Conservation (phyloP, 192 early-diverging fungal species). For the Ramicandelaber brevisporus region DNA sequence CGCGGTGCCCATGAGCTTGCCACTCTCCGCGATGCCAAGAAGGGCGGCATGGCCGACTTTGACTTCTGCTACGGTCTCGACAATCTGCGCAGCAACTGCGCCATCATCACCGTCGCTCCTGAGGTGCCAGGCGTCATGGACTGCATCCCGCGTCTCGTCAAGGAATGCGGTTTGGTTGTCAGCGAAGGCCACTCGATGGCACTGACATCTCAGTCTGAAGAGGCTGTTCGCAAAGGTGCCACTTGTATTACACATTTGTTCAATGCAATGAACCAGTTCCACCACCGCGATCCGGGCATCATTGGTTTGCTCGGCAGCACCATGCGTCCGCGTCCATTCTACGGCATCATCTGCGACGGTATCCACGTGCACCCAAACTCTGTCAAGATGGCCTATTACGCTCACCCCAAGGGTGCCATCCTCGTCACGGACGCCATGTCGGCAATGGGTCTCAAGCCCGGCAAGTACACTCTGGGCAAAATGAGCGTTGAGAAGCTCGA, state of each 20-base stretch:
- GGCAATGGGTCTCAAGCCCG: slow-evolving; percentile 40
- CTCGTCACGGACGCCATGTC: slow-evolving; percentile 64
- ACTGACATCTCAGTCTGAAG: slow-evolving; percentile 29
- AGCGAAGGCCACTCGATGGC: slow-evolving; percentile 41
- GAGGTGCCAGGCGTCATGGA: slow-evolving; percentile 48
- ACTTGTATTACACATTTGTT: slow-evolving; percentile 59
- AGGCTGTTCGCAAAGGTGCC: slow-evolving; percentile 30
- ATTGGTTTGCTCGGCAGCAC: slow-evolving; percentile 45
- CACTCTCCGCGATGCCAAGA: slow-evolving; percentile 25
- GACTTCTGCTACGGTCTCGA: slow-evolving; percentile 44
- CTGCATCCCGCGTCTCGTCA: slow-evolving; percentile 31
- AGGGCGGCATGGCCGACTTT: slow-evolving; percentile 32
- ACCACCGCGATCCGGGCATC: slow-evolving; percentile 66
- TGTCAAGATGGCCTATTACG: slow-evolving; percentile 54
- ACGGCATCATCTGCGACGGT: slow-evolving; percentile 66
- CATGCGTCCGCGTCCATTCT: slow-evolving; percentile 32
- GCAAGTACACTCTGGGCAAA: slow-evolving; percentile 40
- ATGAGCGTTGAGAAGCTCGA: slow-evolving; percentile 32
- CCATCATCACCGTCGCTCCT: slow-evolving; percentile 53
- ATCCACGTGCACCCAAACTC: slow-evolving; percentile 61
- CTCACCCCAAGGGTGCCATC: slow-evolving; percentile 47
- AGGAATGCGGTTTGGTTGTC: slow-evolving; percentile 31
- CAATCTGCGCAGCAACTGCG: slow-evolving; percentile 21
- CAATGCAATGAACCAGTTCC: slow-evolving; percentile 69
- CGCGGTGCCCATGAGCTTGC: slow-evolving; percentile 48